Evolutionary conservation across 176 grass and related monocot genomes (phyloP).

Genomic region (Elymus sibiricus): DNA sequence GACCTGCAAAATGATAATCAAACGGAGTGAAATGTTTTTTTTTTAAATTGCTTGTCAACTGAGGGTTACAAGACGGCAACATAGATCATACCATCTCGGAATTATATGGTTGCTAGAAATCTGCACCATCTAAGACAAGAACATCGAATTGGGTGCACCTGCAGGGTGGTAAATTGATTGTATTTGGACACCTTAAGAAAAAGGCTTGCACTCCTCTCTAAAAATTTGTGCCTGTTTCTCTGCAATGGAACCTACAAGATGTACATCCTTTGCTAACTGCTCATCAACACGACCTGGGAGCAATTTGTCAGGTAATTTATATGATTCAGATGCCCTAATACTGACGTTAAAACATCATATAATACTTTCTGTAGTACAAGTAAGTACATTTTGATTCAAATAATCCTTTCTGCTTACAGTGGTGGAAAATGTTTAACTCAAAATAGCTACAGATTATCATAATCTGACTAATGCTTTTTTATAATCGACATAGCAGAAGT

Average conservation of each 20-base stretch:
- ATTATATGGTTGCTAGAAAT: not conserved
- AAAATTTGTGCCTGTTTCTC: conserved; percentile 89
- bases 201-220: conserved; percentile 94
- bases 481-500: not conserved
- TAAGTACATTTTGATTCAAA: not conserved
- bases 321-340: not conserved
- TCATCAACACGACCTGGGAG: conserved; percentile 36
- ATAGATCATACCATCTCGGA: not conserved
- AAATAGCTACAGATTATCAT: not conserved
- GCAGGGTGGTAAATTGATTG: conserved; percentile 39
- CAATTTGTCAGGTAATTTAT: not conserved
- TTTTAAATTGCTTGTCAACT: not conserved
- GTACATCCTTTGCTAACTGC: conserved; percentile 90
- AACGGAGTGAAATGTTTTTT: not conserved
- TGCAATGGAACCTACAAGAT: conserved; percentile 87
- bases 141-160: conserved; percentile 27
- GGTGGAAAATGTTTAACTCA: not conserved
- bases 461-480: not conserved
- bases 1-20: conserved; percentile 49
- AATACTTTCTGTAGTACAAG: not conserved
- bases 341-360: not conserved
- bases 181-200: conserved; percentile 94
- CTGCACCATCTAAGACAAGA: not conserved
- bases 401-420: not conserved
- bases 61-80: not conserved